Percentiles rank a stretch among this genome's conserved stretches.
Evolutionary conservation across 1,284 basidiomycete species (phyloP).

Genomic region (Melampsora larici-populina): DNA sequence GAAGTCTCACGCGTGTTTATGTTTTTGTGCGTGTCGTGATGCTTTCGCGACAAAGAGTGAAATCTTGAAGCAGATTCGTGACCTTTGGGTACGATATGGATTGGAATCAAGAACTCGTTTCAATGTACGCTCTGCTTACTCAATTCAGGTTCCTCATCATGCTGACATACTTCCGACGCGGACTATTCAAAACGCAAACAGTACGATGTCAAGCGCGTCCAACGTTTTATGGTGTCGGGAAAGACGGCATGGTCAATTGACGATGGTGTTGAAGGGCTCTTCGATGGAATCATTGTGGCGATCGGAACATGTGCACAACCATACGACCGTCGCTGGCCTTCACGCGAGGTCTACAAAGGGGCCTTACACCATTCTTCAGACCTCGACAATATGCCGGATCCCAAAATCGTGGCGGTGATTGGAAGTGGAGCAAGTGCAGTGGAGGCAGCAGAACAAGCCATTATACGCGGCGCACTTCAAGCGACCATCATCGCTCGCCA

Average conservation of each 20-base stretch:
- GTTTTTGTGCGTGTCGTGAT: background rate
- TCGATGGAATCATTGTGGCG: slow-evolving; percentile 39
- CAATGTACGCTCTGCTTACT: slow-evolving; percentile 1
- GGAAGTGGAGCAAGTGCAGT: slow-evolving; percentile 44
- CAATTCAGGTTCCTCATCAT: background rate
- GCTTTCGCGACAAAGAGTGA: slow-evolving; percentile 15
- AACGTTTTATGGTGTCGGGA: slow-evolving; percentile 15
- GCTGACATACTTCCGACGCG: background rate
- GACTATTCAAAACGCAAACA: background rate
- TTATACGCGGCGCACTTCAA: background rate
- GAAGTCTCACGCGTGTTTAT: background rate
- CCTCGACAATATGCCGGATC: slow-evolving; percentile 22
- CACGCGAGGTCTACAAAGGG: slow-evolving; percentile 11
- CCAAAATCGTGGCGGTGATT: slow-evolving; percentile 25
- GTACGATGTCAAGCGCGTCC: slow-evolving; percentile 18
- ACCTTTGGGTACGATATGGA: slow-evolving; percentile 31
- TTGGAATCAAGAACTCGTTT: slow-evolving; percentile 25
- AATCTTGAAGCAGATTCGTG: slow-evolving; percentile 24
- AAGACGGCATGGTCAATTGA: slow-evolving; percentile 23
- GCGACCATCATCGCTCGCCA: background rate
- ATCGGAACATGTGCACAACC: slow-evolving; percentile 31
- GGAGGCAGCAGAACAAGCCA: slow-evolving; percentile 36
- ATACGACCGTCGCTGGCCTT: slow-evolving; percentile 6
- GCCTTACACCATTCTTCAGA: slow-evolving; percentile 30
- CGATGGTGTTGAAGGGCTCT: slow-evolving; percentile 25